Evolutionary conservation across 1,139 yeast genomes (phyloP), one percentile per base, ranked within the genome.

Genomic region (Hansenula anomala): DNA sequence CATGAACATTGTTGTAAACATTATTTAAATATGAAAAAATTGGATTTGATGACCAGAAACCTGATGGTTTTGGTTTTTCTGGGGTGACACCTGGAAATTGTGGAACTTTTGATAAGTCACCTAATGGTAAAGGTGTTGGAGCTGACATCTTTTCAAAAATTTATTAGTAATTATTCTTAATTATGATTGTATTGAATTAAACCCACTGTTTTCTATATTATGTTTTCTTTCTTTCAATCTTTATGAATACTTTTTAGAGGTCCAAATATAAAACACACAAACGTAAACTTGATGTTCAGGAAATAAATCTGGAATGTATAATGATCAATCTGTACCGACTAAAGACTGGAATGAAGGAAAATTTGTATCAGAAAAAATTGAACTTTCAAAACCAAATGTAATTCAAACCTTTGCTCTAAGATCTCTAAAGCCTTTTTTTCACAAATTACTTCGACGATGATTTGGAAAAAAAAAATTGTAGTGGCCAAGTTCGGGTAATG

Each of bases 11-110:
- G 58, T 68, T 73, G 66, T 85, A 84, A 45, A 83, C 85, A 59
- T 84, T 86, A 63, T 85, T 81, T 55, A 87, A 70, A 66, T 81
- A 87, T 41, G 88, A 77, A 57, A 86, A 81, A 40, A 87, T 78
- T 40, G 96, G 96, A 69, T 87, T 87, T 38, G 90, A 78, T 14
- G 89, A 79, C 95, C 90, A 85, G 58, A 86, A 77, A 10, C 76
- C 72, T 45, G 74, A 65, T 35, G 69, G 69, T 38, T 57, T 56
- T 37, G 67, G 66, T 43, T 60, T 61, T 52, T 59, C 56, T 31
- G 76, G 71, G 37, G 77, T 64, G 44, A 77, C 71, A 30, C 71
- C 74, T 37, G 86, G 84, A 48, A 80, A 66, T n/a, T 52, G 49
- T 9, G 86, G 72, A 44, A 78, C 64, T 56, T 75, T 74, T 48